Evolutionary conservation across 768 basidiomycete species (phyloP).

Genomic region (Psilocybe azurescens): DNA sequence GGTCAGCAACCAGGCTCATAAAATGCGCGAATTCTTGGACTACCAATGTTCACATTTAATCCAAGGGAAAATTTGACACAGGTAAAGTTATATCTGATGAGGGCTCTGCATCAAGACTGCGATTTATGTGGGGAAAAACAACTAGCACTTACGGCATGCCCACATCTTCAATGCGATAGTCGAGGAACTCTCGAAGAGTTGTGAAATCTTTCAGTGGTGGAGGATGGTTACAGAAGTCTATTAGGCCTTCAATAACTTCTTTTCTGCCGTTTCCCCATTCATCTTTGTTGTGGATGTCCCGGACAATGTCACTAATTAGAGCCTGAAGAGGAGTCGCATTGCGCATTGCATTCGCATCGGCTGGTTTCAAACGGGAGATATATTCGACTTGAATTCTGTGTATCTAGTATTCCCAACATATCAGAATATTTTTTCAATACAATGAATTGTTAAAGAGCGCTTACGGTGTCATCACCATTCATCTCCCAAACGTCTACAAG

Average conservation of each 20-base stretch:
- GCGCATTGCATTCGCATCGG: background rate
- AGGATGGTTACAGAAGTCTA: conserved; percentile 1
- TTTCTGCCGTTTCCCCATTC: background rate
- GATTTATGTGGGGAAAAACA: background rate
- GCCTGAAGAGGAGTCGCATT: background rate
- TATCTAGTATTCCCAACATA: background rate
- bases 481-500: conserved; percentile 4
- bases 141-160: background rate
- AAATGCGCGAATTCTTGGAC: background rate
- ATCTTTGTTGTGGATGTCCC: background rate
- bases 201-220: background rate
- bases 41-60: background rate
- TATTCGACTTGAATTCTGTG: background rate
- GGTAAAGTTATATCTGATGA: background rate
- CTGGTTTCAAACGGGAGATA: background rate
- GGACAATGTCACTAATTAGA: background rate
- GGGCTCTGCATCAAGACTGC: background rate
- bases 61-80: background rate
- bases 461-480: background rate
- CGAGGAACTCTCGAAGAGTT: background rate
- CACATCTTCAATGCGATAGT: background rate
- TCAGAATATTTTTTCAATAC: too few relatives aligned
- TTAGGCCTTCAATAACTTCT: background rate
- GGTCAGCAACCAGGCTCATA: background rate
- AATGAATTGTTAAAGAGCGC: background rate